Evolutionary conservation across 768 basidiomycete species (phyloP), one percentile per base, ranked within the genome.

Genomic region (Suillus bovinus): DNA sequence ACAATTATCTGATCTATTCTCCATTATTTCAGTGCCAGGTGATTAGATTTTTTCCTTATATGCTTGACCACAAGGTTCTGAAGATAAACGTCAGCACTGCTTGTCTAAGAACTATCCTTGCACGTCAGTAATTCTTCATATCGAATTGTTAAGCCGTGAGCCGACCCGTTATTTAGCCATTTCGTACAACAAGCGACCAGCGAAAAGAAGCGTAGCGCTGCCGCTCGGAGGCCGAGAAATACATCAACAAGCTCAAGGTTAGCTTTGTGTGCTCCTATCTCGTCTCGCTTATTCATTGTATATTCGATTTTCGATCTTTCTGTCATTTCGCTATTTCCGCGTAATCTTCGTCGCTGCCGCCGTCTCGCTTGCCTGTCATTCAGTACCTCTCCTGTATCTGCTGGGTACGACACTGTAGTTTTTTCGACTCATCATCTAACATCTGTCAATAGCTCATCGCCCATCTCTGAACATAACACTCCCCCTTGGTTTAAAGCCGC

Each of bases 101-200:
- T 76, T 87, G 63, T 84, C 88, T 64, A 96, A 96, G 79, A 93
- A 91, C 70, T 93, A 91, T 70, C 88, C 91, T 50, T 96, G 93
- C 92, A 94, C 93, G 93, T 94, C 70, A 68, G 90, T 85, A 20
- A 66, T 61, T 33, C 59, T 67, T 63, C 46, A 60, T 66, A 62
- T 66, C 63, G 63, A 59, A 57, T 9, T 31, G 60, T 61, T 64
- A 67, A 67, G 64, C 62, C 69, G 61, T 60, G 64, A 64, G 64
- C 68, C 58, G 50, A 52, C 57, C 55, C 38, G 50, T 49, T 61
- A 47, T 64, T 65, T 70, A 92, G 90, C 63, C 89, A 93, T 71
- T 87, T 78, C 71, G 88, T 93, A 31, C 92, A 93, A 70, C 91
- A 93, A 75, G 89, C 88, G 22, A 93, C 92, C 7, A 89, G 84